phyloP scores from a whole-genome alignment of 768 basidiomycete species.

The Rhizopogon vinicolor region DNA sequence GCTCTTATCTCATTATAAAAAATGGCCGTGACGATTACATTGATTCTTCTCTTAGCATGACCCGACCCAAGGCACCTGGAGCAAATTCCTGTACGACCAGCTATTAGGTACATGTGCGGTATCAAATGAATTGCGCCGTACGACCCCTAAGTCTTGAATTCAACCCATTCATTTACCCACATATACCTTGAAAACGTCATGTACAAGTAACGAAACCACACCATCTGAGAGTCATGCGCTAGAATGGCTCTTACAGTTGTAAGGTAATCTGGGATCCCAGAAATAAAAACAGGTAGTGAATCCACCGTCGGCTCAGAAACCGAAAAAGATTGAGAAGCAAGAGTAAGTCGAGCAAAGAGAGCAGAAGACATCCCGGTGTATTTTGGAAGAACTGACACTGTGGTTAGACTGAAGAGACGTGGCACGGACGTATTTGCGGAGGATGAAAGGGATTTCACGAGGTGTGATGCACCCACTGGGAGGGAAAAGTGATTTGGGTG shows the following conservation, averaged over 20 bases:
- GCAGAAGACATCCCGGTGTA: slow-evolving; percentile 57
- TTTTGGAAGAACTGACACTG: slow-evolving; percentile 53
- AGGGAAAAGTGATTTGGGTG: slow-evolving; percentile 87
- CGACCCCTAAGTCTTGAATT: slow-evolving; percentile 27
- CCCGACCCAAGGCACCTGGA: too few species aligned
- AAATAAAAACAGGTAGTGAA: slow-evolving; percentile 40
- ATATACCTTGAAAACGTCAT: slow-evolving; percentile 79
- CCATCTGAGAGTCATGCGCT: slow-evolving; percentile 69
- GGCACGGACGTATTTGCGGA: slow-evolving; percentile 26
- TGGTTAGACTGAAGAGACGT: slow-evolving; percentile 55
- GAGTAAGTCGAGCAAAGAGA: slow-evolving; percentile 42
- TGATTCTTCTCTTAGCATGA: too few species aligned
- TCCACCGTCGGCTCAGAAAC: neutral
- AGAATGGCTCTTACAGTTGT: slow-evolving; percentile 64
- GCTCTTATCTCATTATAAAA: too few species aligned
- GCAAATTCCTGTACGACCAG: neutral
- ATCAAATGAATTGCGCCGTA: neutral
- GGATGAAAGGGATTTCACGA: slow-evolving; percentile 30
- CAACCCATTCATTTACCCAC: slow-evolving; percentile 87
- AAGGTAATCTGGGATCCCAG: slow-evolving; percentile 51
- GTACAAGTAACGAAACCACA: slow-evolving; percentile 90
- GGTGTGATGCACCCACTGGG: slow-evolving; percentile 46
- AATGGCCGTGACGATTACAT: too few species aligned
- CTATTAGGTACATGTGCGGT: neutral
- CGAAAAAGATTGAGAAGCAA: slow-evolving; percentile 17